Evolutionary conservation across 2,329 filamentous ascomycete species (phyloP).

Genomic region (Aotearoamyces nothofagi): DNA sequence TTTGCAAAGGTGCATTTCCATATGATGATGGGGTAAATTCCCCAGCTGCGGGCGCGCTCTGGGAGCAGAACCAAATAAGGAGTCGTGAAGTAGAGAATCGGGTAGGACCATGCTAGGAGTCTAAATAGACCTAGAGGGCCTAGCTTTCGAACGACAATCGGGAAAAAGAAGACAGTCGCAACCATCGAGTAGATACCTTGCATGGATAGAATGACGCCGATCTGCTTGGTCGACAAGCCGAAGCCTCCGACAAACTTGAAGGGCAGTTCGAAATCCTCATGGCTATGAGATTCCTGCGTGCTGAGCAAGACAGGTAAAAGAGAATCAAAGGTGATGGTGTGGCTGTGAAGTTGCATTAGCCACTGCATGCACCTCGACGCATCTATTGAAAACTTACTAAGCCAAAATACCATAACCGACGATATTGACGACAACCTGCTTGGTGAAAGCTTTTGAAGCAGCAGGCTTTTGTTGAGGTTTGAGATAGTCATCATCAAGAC

Average conservation of each 20-base stretch:
- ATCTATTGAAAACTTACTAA: slow-evolving; percentile 51
- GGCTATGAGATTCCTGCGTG: slow-evolving; percentile 31
- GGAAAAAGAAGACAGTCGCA: slow-evolving; percentile 73
- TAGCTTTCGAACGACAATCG: slow-evolving; percentile 57
- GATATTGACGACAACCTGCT: slow-evolving; percentile 75
- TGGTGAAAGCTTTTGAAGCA: slow-evolving; percentile 56
- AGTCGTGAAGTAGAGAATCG: slow-evolving; percentile 71
- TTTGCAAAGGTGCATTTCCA: slow-evolving; percentile 91
- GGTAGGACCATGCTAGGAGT: slow-evolving; percentile 68
- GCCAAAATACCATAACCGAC: slow-evolving; percentile 83
- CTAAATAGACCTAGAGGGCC: slow-evolving; percentile 74
- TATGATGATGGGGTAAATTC: slow-evolving; percentile 63
- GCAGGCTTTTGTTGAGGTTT: slow-evolving; percentile 21
- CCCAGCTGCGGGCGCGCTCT: slow-evolving; percentile 50
- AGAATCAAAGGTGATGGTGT: slow-evolving; percentile 94
- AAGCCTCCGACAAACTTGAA: slow-evolving; percentile 87
- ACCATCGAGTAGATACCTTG: slow-evolving; percentile 86
- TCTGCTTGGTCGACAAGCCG: slow-evolving; percentile 64
- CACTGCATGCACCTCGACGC: slow-evolving; percentile 2
- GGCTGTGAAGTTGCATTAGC: slow-evolving; percentile 35
- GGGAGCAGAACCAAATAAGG: slow-evolving; percentile 85
- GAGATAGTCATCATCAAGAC: slow-evolving; percentile 13
- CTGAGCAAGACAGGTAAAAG: slow-evolving; percentile 77
- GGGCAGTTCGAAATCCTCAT: slow-evolving; percentile 44
- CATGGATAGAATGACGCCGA: slow-evolving; percentile 75